Base-by-base conservation (phyloP, 352 stramenopile genomes). In the Globisporangium iwayamae region DNA sequence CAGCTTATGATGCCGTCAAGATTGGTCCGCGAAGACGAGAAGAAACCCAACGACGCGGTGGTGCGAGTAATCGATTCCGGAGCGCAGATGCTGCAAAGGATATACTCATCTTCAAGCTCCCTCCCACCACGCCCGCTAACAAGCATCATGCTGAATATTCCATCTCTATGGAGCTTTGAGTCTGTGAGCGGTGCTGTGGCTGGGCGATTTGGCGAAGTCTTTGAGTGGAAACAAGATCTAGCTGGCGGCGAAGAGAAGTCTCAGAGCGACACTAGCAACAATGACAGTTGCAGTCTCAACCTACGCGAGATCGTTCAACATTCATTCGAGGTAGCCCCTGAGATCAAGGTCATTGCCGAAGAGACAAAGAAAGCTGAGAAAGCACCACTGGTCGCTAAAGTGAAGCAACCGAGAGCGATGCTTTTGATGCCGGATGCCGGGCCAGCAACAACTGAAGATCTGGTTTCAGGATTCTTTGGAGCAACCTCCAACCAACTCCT, bases 111-210 rank as follows among this genome's bases (percentile, higher is more conserved):
- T 2, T 39, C 28, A 13, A 56, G 10, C 8, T 45, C 30, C 10
- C 6, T 58, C 39, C 43, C 45, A 8, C 45, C 63, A 30, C 50
- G 56, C 3, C 18, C 56, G 30, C 30, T 64, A 38, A 78, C 65
- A 55, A 74, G 56, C 22, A 70, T 73, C 48, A 60, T 73, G 14
- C 68, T 80, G 53, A 70, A 76, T 39, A 65, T 69, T 16, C 67
- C 71, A 18, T 63, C 34, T 9, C 39, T 84, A 10, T 84, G 75
- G 75, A 73, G 67, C 20, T 54, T 66, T 13, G 25, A 46, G 11
- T 14, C 45, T n/a, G 32, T 65, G 11, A 11, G 28, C 9, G 39
- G 53, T 28, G 52, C 20, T 28, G n/a, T 66, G 13, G n/a, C 25
- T 56, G n/a, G 48, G 22, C 52, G 67, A 56, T 28, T 60, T 54